Percentiles rank a stretch among this genome's conserved stretches.
phyloP scores from a whole-genome alignment of 2,329 filamentous ascomycete species.

The Trichoderma sp. region DNA sequence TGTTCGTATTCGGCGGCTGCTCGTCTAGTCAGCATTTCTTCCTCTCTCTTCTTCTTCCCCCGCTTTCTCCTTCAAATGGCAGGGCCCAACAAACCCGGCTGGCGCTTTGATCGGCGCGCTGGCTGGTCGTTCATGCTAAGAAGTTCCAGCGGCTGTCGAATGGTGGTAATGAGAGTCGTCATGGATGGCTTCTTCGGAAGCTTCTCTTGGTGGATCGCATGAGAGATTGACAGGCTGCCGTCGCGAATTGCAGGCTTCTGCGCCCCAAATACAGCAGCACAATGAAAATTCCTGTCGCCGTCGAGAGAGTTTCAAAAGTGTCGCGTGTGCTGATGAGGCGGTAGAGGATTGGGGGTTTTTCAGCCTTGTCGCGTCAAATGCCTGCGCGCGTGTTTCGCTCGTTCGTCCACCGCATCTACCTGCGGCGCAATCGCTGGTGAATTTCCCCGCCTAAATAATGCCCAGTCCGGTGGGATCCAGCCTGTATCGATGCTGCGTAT shows the following conservation, averaged over 20 bases:
- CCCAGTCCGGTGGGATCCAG: not conserved
- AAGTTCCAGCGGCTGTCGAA: slow-evolving; percentile 64
- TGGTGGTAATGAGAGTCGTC: slow-evolving; percentile 68
- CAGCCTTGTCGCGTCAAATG: slow-evolving; percentile 24
- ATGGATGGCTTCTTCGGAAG: slow-evolving; percentile 56
- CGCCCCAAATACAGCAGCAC: slow-evolving; percentile 11
- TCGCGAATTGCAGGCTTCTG: slow-evolving; percentile 16
- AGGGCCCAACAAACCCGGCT: slow-evolving; percentile 55
- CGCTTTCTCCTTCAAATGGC: not conserved
- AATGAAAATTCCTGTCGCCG: slow-evolving; percentile 6
- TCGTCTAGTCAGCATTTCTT: slow-evolving; percentile 27
- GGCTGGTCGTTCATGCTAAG: slow-evolving; percentile 69
- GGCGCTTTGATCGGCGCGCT: slow-evolving; percentile 63
- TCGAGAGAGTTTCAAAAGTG: slow-evolving; percentile 23
- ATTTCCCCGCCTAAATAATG: not conserved
- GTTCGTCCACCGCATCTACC: slow-evolving; percentile 8
- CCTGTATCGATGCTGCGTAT: slow-evolving; percentile 14
- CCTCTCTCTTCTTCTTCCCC: no score
- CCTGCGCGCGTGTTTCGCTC: slow-evolving; percentile 19
- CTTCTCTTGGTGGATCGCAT: slow-evolving; percentile 31
- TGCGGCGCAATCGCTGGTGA: slow-evolving; percentile 10
- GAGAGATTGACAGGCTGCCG: slow-evolving; percentile 24
- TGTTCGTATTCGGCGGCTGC: slow-evolving; percentile 62
- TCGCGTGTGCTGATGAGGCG: slow-evolving; percentile 24
- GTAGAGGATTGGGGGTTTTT: not conserved